Evolutionary conservation across 2,329 filamentous ascomycete species (phyloP).

Genomic region (Gaeumannomyces sp.): DNA sequence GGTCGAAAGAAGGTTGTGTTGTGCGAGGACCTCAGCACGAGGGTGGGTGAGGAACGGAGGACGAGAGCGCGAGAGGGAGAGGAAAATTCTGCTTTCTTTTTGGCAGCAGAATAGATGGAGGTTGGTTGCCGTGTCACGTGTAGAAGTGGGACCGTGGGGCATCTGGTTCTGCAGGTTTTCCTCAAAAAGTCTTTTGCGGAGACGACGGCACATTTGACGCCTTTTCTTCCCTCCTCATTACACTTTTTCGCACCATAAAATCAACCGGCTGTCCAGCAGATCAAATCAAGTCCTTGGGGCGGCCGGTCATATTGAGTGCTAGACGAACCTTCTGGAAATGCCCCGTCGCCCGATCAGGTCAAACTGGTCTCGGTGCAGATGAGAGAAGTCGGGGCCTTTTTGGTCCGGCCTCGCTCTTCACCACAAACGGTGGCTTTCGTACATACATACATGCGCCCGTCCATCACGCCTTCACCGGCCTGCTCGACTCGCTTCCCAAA

Average conservation of each 20-base stretch:
- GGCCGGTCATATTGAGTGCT: conserved; percentile 12
- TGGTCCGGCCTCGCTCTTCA: background rate
- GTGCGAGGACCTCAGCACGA: background rate
- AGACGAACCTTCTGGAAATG: conserved; percentile 8
- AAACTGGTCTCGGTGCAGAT: background rate
- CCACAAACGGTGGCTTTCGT: background rate
- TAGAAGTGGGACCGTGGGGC: background rate
- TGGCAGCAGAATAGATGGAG: background rate
- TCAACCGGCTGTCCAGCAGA: conserved; percentile 9
- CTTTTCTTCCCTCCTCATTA: conserved; percentile 6
- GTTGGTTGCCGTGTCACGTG: conserved; percentile 4
- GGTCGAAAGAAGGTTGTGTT: conserved; percentile 3
- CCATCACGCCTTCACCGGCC: too few relatives aligned
- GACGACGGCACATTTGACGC: background rate
- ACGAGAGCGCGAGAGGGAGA: background rate
- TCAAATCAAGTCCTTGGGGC: background rate
- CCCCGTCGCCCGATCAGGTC: background rate
- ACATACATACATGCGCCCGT: background rate
- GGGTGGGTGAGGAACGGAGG: background rate
- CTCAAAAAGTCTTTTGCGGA: background rate
- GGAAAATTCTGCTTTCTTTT: background rate
- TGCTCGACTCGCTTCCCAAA: too few relatives aligned
- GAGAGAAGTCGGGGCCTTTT: background rate
- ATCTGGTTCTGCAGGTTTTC: background rate
- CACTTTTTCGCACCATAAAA: conserved; percentile 13